phyloP scores from a whole-genome alignment of 352 stramenopile genomes.

The Globisporangium polare region DNA sequence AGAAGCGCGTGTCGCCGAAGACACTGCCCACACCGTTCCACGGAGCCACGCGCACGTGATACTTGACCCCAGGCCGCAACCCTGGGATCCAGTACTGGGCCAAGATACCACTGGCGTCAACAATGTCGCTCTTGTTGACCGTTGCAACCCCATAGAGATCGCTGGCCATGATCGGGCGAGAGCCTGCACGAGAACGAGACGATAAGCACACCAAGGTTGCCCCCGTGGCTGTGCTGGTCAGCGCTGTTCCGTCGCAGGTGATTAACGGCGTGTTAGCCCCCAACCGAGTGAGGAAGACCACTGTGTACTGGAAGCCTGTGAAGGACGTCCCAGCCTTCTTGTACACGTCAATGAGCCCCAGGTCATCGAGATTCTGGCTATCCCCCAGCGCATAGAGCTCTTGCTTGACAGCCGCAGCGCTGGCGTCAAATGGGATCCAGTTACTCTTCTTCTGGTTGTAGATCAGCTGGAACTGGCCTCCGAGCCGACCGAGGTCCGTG shows the following conservation, averaged over 20 bases:
- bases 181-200: constrained; percentile 28
- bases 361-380: neutral
- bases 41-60: constrained; percentile 90
- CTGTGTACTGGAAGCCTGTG: constrained; percentile 51
- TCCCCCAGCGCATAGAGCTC: constrained; percentile 49
- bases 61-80: constrained; percentile 41
- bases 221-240: constrained; percentile 40
- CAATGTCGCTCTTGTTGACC: constrained; percentile 35
- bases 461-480: constrained; percentile 84
- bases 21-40: constrained; percentile 90
- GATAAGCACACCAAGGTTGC: constrained; percentile 35
- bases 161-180: constrained; percentile 79
- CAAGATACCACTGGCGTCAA: constrained; percentile 16
- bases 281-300: constrained; percentile 62
- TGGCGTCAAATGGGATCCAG: constrained; percentile 65
- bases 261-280: constrained; percentile 54
- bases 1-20: constrained; percentile 79
- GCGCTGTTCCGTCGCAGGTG: constrained; percentile 30
- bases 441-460: constrained; percentile 82
- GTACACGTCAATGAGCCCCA: constrained; percentile 54
- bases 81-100: constrained; percentile 28
- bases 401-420: constrained; percentile 42
- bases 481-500: constrained; percentile 55
- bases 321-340: constrained; percentile 34
- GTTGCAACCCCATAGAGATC: constrained; percentile 52